Conservation (phyloP, 192 early-diverging fungal genomes). For the Bifiguratus adelaidae region DNA sequence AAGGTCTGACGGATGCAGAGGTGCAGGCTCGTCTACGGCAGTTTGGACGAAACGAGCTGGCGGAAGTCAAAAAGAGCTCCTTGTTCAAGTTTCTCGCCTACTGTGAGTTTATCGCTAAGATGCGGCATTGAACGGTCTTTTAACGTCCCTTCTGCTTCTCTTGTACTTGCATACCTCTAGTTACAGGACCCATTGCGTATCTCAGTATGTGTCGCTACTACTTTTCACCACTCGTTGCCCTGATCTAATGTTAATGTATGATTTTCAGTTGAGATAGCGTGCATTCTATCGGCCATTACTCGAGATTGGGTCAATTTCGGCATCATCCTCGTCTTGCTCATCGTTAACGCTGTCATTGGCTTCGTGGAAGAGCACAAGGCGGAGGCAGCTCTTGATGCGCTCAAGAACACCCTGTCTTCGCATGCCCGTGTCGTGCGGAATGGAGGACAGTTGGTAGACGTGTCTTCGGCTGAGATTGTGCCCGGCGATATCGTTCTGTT, state of each 20-base stretch:
- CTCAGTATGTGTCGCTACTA: no score
- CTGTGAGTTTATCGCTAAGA: no score
- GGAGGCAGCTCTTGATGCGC: constrained; percentile 81
- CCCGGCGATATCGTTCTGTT: constrained; percentile 86
- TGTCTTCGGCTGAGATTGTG: constrained; percentile 67
- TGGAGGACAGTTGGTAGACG: constrained; percentile 49
- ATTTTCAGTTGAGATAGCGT: constrained; percentile 86
- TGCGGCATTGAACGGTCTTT: no score
- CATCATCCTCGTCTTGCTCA: constrained; percentile 61
- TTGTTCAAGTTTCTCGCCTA: constrained; percentile 78
- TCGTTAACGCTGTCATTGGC: constrained; percentile 82
- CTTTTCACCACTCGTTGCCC: no score
- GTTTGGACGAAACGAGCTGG: constrained; percentile 77
- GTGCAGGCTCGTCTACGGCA: constrained; percentile 53
- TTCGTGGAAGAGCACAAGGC: constrained; percentile 86
- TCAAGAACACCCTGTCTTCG: constrained; percentile 80
- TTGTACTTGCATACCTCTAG: no score
- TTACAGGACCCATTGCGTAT: constrained; percentile 83
- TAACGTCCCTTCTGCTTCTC: no score
- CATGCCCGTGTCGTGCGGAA: constrained; percentile 73
- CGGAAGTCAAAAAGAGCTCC: constrained; percentile 78
- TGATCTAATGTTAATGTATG: no score
- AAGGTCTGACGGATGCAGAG: constrained; percentile 71
- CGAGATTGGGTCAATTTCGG: constrained; percentile 73
- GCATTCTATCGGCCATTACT: constrained; percentile 62